Conservation (phyloP, 1,284 basidiomycete genomes). For the Cerrena zonata region DNA sequence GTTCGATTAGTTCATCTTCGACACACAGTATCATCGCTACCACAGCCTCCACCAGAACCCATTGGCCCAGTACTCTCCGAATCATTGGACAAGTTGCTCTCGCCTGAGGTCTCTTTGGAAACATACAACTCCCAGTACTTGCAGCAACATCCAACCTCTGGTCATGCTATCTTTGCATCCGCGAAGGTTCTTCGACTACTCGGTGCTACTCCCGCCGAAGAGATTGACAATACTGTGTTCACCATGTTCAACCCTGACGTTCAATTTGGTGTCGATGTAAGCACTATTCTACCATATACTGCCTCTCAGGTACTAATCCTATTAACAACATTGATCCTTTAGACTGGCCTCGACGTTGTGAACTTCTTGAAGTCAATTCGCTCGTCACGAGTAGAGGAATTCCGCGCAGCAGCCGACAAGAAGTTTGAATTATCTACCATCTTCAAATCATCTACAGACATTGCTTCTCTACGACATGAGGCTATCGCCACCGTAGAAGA, state of each 20-base stretch:
- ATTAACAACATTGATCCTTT: constrained; percentile 1
- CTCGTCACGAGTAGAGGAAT: constrained; percentile 54
- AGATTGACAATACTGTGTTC: constrained; percentile 59
- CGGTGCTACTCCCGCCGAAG: constrained; percentile 40
- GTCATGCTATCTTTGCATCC: constrained; percentile 52
- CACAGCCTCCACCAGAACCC: constrained; percentile 37
- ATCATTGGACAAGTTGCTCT: constrained; percentile 47
- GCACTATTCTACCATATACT: not conserved
- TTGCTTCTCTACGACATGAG: constrained; percentile 27
- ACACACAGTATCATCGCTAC: constrained; percentile 38
- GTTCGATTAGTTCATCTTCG: constrained; percentile 65
- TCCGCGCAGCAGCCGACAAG: constrained; percentile 44
- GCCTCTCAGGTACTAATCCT: not conserved
- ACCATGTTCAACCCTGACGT: constrained; percentile 42
- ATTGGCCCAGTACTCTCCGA: constrained; percentile 42
- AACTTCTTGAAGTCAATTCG: constrained; percentile 42
- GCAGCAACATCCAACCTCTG: constrained; percentile 51
- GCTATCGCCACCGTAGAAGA: constrained; percentile 13
- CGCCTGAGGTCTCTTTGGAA: constrained; percentile 53
- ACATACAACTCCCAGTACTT: constrained; percentile 72
- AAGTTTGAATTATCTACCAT: constrained; percentile 59
- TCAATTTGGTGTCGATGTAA: constrained; percentile 47
- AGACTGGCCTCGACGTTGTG: constrained; percentile 46
- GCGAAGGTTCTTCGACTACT: constrained; percentile 50
- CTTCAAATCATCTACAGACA: constrained; percentile 52